Base-by-base conservation (phyloP, 1,139 yeast genomes). In the Magnusiomyces clavatus region DNA sequence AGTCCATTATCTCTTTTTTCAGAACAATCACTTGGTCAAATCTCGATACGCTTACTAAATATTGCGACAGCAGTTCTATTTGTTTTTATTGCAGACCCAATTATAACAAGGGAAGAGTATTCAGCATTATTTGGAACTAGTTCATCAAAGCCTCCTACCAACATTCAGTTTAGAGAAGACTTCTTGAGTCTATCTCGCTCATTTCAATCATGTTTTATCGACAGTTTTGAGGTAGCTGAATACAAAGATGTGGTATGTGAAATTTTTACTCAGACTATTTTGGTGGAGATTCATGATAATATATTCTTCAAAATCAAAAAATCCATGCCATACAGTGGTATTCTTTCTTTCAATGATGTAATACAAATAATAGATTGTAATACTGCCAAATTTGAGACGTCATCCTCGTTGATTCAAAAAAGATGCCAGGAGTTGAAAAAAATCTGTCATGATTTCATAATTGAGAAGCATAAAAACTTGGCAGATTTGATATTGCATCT, bases 21-120 rank as follows among this genome's bases (percentile, higher is more conserved):
- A 17, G 11, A 31, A 2, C n/a, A 45, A 13, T 46, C 41, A 12
- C 24, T 4, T 19, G 34, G 20, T n/a, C 50, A 43, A 19, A 29
- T 20, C 20, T 37, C 41, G 13, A 20, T 43, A 6, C 37, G 19
- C 31, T 16, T 51, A 12, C 29, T 51, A 34, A 51, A 51, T 16
- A 4, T 51, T 31, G 46, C 51, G 3, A 48, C 49, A 29, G 47
- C 51, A 3, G 39, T 40, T 6, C 17, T 51, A 6, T 46, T 31
- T 42, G 34, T 24, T 6, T 48, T 44, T 19, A 17, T 49, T 35
- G 46, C 37, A 2, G 20, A 31, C 13, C 36, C 36, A 6, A n/a
- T 31, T 12, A 29, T 31, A 13, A 16, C 37, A 13, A 13, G 29
- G 8, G 46, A 43, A 10, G 29, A 43, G 10, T 14, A 43, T 37